phyloP scores from a whole-genome alignment of 2,329 filamentous ascomycete genomes.

The Aspergillus sp. region DNA sequence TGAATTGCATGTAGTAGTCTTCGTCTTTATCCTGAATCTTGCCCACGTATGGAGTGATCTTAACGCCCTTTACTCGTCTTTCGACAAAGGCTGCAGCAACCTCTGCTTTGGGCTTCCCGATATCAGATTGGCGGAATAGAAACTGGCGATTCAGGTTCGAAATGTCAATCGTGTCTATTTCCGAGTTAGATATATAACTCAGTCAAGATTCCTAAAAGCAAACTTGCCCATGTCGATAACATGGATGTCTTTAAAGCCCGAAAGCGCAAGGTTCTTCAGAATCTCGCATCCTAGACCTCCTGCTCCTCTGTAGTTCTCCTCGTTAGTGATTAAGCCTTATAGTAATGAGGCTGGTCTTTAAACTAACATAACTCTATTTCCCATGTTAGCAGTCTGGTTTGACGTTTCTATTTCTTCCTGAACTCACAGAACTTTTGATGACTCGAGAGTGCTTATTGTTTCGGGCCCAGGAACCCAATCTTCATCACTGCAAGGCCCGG shows the following conservation, averaged over 20 bases:
- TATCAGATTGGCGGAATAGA: constrained; percentile 84
- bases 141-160: constrained; percentile 98
- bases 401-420: not conserved
- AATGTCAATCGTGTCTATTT: constrained; percentile 88
- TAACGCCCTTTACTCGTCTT: constrained; percentile 80
- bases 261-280: constrained; percentile 89
- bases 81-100: constrained; percentile 90
- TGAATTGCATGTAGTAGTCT: constrained; percentile 95
- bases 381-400: constrained; percentile 15
- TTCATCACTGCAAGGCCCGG: constrained; percentile 76
- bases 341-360: not conserved
- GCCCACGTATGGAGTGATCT: constrained; percentile 88
- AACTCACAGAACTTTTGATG: constrained; percentile 69
- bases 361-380: constrained; percentile 49
- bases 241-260: constrained; percentile 93
- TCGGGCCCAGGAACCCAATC: constrained; percentile 49
- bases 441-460: constrained; percentile 55
- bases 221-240: constrained; percentile 94
- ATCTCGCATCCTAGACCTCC: constrained; percentile 95
- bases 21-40: constrained; percentile 97
- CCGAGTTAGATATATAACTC: constrained; percentile 10
- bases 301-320: constrained; percentile 62
- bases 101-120: constrained; percentile 89
- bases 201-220: not conserved
- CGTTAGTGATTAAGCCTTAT: constrained; percentile 19